These are phyloP conservation scores for Suillus spraguei DNA, from an alignment of 768 basidiomycete genomes.

Conservation along the genomic window DNA sequence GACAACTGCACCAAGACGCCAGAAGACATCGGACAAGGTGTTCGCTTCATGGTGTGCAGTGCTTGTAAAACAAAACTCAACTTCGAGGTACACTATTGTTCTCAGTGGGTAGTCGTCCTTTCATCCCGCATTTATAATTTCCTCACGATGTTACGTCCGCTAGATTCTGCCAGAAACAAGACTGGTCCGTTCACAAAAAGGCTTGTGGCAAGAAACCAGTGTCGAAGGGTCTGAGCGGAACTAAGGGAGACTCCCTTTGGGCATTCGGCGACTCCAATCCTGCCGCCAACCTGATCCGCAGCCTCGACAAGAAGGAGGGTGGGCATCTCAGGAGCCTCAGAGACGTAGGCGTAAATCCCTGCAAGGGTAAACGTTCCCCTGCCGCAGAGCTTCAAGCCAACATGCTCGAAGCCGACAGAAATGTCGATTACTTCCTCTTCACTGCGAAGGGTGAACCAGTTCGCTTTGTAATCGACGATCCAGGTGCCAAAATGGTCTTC, in stretches of 20 bases:
- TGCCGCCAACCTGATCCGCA: slow-evolving; percentile 6
- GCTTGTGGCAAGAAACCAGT: slow-evolving; percentile 22
- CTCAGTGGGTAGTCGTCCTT: slow-evolving; percentile 11
- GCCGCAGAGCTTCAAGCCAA: slow-evolving; percentile 23
- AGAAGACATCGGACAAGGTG: slow-evolving; percentile 18
- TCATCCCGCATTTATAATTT: not conserved
- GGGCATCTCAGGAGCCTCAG: not conserved
- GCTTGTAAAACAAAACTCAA: slow-evolving; percentile 21
- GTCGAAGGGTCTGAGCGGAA: slow-evolving; percentile 22
- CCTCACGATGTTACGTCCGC: not conserved
- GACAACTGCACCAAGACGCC: slow-evolving; percentile 22
- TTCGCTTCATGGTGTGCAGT: slow-evolving; percentile 26
- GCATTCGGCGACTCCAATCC: slow-evolving; percentile 6
- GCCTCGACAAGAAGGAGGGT: not conserved
- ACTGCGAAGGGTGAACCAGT: slow-evolving; percentile 16
- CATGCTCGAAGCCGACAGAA: slow-evolving; percentile 21
- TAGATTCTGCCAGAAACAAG: slow-evolving; percentile 22
- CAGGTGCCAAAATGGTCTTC: slow-evolving; percentile 17
- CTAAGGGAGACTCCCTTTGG: slow-evolving; percentile 22
- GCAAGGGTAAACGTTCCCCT: slow-evolving; percentile 16
- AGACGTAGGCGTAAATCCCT: slow-evolving; percentile 16
- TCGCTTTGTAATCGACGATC: slow-evolving; percentile 18
- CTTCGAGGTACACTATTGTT: slow-evolving; percentile 24
- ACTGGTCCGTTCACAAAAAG: slow-evolving; percentile 22
- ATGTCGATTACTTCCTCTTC: slow-evolving; percentile 25